phyloP scores from a whole-genome alignment of 2,329 filamentous ascomycete species.

The Cadophora gregata region DNA sequence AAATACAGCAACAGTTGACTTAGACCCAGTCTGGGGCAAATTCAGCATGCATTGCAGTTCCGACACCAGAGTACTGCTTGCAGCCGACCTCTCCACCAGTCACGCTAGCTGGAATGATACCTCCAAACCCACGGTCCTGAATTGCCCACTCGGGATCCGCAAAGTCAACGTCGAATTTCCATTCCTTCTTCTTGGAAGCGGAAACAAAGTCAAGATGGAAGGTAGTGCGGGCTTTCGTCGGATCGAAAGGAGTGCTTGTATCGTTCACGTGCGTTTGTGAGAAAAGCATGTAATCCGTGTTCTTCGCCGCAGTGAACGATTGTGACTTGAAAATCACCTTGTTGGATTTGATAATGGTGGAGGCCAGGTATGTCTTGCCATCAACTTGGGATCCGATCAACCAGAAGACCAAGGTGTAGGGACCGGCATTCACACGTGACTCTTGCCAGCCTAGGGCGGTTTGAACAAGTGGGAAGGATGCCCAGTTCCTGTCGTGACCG shows the following conservation, averaged over 20 bases:
- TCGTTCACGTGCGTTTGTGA: constrained; percentile 1
- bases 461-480: neutral
- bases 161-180: constrained; percentile 4
- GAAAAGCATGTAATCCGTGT: neutral
- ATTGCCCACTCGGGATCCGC: constrained; percentile 5
- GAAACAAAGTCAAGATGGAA: neutral
- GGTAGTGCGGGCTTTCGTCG: neutral
- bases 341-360: neutral
- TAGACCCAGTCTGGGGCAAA: neutral
- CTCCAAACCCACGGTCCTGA: neutral
- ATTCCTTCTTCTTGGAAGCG: neutral
- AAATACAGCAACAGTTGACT: neutral
- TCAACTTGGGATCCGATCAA: neutral
- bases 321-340: neutral
- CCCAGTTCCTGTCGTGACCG: constrained; percentile 8
- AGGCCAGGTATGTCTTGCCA: neutral
- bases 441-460: neutral
- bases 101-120: neutral
- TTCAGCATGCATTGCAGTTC: constrained; percentile 11
- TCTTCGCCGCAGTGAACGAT: neutral
- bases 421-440: neutral
- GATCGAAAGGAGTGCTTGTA: constrained; percentile 5
- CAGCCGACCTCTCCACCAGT: constrained; percentile 6
- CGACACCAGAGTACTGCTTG: neutral
- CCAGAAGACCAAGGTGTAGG: constrained; percentile 5